A percentile compares a stretch with the other conserved stretches of the same genome.
These are phyloP conservation scores for Rhododendron mucronatum DNA, from an alignment of 148 eudicot species.

Conservation along the genomic window DNA sequence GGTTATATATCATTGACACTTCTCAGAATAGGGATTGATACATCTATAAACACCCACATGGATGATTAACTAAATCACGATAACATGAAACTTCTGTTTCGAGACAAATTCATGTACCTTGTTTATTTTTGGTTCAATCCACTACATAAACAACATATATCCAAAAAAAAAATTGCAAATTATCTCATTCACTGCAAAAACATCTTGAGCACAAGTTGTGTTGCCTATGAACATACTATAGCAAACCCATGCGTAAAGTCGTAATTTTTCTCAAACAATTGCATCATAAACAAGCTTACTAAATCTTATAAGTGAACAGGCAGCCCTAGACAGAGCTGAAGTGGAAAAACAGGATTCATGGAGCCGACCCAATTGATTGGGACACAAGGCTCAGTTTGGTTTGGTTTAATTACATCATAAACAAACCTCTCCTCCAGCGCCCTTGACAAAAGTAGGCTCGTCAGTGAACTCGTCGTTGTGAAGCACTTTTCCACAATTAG, in stretches of 20 bases:
- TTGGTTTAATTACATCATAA: background rate
- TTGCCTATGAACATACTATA: background rate
- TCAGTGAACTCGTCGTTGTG: constrained; percentile 22
- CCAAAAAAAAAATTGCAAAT: background rate
- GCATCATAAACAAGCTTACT: background rate
- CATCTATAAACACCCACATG: background rate
- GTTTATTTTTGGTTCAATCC: background rate
- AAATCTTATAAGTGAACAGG: no score
- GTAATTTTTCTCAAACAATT: no score
- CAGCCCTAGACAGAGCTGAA: background rate
- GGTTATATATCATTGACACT: background rate
- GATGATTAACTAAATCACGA: background rate
- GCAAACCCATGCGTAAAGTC: background rate
- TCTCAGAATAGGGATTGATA: background rate
- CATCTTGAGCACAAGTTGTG: background rate
- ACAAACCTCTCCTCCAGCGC: constrained; percentile 42
- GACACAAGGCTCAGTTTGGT: background rate
- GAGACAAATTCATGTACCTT: background rate
- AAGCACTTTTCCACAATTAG: constrained; percentile 39
- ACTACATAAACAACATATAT: background rate
- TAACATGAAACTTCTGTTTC: background rate
- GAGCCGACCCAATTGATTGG: background rate
- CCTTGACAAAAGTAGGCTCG: constrained; percentile 34
- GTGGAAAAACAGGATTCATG: background rate
- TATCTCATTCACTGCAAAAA: background rate